phyloP scores from a whole-genome alignment of 352 stramenopile genomes.

The Globisporangium uncinulatum region DNA sequence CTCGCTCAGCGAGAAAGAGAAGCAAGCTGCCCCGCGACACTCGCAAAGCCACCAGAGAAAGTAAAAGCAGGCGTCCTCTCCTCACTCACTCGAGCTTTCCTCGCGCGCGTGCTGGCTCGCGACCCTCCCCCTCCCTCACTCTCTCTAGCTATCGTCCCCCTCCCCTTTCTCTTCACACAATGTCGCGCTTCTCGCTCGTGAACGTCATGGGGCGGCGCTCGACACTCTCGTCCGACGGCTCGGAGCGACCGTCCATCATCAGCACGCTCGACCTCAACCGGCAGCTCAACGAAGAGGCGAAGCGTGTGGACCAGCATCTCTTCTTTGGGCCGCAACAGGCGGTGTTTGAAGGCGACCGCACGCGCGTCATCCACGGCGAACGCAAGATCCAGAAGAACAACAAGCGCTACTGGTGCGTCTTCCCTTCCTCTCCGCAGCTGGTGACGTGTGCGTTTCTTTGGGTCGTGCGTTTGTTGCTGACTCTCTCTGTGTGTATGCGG shows the following conservation, averaged over 20 bases:
- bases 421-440: background rate
- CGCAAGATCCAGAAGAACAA: constrained; percentile 83
- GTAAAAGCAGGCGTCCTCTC: no score
- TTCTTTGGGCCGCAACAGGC: constrained; percentile 76
- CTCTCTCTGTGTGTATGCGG: no score
- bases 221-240: constrained; percentile 45
- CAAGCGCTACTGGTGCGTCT: constrained; percentile 59
- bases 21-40: no score
- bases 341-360: constrained; percentile 72
- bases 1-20: no score
- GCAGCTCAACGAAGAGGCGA: constrained; percentile 60
- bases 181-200: constrained; percentile 82
- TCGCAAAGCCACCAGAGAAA: no score
- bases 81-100: no score
- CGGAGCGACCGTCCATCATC: constrained; percentile 63
- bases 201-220: constrained; percentile 48
- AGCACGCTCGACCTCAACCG: constrained; percentile 65
- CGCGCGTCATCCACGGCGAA: constrained; percentile 81
- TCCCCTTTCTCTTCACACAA: constrained; percentile 9
- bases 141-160: no score
- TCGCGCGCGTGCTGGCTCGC: background rate
- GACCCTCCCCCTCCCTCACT: background rate
- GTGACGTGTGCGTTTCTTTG: background rate
- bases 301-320: constrained; percentile 59
- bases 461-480: background rate